Percentiles rank a stretch among this genome's conserved stretches.
Evolutionary conservation across 352 stramenopile genomes (phyloP).

Genomic region (Globisporangium uncinulatum): DNA sequence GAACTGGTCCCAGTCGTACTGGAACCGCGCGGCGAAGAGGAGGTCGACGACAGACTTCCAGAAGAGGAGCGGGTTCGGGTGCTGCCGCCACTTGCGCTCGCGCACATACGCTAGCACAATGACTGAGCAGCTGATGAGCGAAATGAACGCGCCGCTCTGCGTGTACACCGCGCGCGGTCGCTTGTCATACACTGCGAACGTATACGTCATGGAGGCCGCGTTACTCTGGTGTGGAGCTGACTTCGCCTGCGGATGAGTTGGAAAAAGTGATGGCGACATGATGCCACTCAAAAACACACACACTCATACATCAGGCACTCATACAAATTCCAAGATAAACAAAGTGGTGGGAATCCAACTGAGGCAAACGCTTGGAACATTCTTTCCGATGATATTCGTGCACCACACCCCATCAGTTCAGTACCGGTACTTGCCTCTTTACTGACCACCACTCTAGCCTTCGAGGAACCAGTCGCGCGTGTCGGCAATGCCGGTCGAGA

Average conservation of each 20-base stretch:
- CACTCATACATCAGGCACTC: too few relatives aligned
- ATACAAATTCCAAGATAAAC: too few relatives aligned
- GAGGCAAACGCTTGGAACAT: too few relatives aligned
- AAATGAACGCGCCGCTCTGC: constrained; percentile 65
- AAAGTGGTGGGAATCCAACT: too few relatives aligned
- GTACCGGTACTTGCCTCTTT: too few relatives aligned
- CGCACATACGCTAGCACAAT: constrained; percentile 63
- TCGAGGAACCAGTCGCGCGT: constrained; percentile 78
- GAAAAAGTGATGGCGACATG: not conserved
- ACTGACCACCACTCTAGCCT: constrained; percentile 1
- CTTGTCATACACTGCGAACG: constrained; percentile 17
- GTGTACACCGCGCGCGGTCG: constrained; percentile 44
- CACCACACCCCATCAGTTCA: too few relatives aligned
- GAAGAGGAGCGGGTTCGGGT: constrained; percentile 82
- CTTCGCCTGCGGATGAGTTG: not conserved
- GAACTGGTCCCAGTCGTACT: constrained; percentile 61
- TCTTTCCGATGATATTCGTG: too few relatives aligned
- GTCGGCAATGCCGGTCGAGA: constrained; percentile 57
- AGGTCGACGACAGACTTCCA: constrained; percentile 75
- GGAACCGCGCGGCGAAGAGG: constrained; percentile 69
- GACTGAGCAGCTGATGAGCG: constrained; percentile 65
- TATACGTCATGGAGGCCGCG: constrained; percentile 12
- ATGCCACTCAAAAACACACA: not conserved
- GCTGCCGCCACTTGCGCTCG: constrained; percentile 63
- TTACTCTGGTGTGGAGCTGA: not conserved